Conservation (phyloP, 805 yeast genomes). For the Metschnikowia henanensis region DNA sequence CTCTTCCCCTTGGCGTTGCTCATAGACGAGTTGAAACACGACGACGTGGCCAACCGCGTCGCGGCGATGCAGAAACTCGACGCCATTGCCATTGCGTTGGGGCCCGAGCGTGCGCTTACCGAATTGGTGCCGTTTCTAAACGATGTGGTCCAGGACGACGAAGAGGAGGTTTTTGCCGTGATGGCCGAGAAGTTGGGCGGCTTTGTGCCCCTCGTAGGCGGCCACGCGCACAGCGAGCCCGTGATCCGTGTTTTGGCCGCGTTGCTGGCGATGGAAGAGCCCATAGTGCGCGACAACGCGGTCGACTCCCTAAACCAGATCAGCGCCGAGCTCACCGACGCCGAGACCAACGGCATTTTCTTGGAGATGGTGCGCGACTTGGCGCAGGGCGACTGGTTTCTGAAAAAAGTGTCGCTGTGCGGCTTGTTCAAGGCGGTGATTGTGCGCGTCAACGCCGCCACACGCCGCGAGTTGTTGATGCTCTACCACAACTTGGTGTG, state of each 20-base stretch:
- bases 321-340: slow-evolving; percentile 58
- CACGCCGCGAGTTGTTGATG: slow-evolving; percentile 61
- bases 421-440: slow-evolving; percentile 79
- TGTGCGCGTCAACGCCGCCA: slow-evolving; percentile 52
- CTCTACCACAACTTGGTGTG: slow-evolving; percentile 69
- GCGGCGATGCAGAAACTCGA: slow-evolving; percentile 93
- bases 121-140: slow-evolving; percentile 90
- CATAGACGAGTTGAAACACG: slow-evolving; percentile 97
- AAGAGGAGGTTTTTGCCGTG: slow-evolving; percentile 95
- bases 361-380: slow-evolving; percentile 76
- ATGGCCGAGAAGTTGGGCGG: slow-evolving; percentile 88
- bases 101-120: slow-evolving; percentile 86
- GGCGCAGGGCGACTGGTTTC: slow-evolving; percentile 92
- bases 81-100: slow-evolving; percentile 92
- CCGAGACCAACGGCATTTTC: slow-evolving; percentile 65
- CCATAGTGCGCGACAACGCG: slow-evolving; percentile 93
- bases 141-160: slow-evolving; percentile 93
- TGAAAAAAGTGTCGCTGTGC: slow-evolving; percentile 86
- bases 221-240: slow-evolving; percentile 54
- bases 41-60: slow-evolving; percentile 90
- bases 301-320: slow-evolving; percentile 79
- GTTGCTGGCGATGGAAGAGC: slow-evolving; percentile 92
- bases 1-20: slow-evolving; percentile 92
- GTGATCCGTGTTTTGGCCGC: slow-evolving; percentile 68
- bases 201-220: slow-evolving; percentile 90